Evolutionary conservation across 768 basidiomycete species (phyloP).

Genomic region (Dioszegia crocea): DNA sequence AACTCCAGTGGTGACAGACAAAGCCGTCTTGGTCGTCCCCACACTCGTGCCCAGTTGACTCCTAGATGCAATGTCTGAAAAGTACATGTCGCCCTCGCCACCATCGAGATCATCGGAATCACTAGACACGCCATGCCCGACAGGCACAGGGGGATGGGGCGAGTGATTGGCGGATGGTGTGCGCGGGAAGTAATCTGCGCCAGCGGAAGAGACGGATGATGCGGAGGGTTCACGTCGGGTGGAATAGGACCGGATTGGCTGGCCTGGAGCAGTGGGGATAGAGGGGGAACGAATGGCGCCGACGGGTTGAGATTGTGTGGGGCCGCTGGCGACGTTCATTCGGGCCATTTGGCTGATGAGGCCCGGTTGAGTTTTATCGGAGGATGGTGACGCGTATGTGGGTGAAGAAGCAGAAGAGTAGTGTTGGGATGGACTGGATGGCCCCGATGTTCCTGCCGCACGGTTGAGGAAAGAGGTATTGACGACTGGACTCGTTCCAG

Average conservation of each 20-base stretch:
- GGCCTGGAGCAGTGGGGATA: not conserved
- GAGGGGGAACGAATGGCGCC: not conserved
- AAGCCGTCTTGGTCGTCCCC: conserved; percentile 1
- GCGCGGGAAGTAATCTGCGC: conserved; percentile 9
- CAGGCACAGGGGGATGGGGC: not conserved
- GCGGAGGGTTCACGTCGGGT: conserved; percentile 32
- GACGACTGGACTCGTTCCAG: not conserved
- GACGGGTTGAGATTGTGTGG: conserved; percentile 4
- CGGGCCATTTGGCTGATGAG: conserved; percentile 5
- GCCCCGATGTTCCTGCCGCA: not conserved
- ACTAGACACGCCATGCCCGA: not conserved
- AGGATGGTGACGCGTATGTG: not conserved
- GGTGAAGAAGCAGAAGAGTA: not conserved
- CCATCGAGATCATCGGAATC: conserved; percentile 15
- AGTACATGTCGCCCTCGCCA: conserved; percentile 24
- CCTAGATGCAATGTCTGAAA: conserved; percentile 16
- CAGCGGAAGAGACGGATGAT: conserved; percentile 7
- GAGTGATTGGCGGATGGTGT: not conserved
- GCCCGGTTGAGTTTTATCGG: not conserved
- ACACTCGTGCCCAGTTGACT: conserved; percentile 9
- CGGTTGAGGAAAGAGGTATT: not conserved
- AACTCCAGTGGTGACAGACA: not conserved
- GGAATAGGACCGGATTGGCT: not conserved
- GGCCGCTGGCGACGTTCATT: not conserved
- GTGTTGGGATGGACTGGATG: not conserved